A percentile compares a stretch with the other conserved stretches of the same genome.
Conservation (phyloP, 352 stramenopile genomes). For the Phytopythium chamaehyphon region DNA sequence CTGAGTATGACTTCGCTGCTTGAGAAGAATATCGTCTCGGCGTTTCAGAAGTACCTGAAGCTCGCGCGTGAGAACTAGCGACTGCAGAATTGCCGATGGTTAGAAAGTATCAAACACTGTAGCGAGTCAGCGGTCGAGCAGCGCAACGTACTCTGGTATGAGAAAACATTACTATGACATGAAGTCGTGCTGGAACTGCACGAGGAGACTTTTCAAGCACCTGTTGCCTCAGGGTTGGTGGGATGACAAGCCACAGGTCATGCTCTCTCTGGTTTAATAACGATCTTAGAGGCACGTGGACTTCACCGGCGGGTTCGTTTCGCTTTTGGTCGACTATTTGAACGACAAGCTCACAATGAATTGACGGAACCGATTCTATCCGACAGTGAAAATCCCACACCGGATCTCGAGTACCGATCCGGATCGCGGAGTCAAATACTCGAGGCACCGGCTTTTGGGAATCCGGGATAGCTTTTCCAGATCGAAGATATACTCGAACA, state of each 20-base stretch:
- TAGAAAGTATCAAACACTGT: too few relatives aligned
- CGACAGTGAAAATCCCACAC: conserved; percentile 32
- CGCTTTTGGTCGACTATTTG: conserved; percentile 52
- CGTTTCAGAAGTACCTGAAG: conserved; percentile 37
- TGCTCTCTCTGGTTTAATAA: conserved; percentile 62
- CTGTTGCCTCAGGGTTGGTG: conserved; percentile 57
- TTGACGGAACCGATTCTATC: conserved; percentile 30
- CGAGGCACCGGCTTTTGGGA: conserved; percentile 4
- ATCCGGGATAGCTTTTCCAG: background rate
- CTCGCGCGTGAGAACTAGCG: conserved; percentile 47
- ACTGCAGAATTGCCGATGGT: conserved; percentile 30
- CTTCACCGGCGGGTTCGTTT: conserved; percentile 45
- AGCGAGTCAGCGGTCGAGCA: too few relatives aligned
- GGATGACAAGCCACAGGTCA: conserved; percentile 49
- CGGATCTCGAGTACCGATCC: conserved; percentile 40
- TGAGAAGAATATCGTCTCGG: conserved; percentile 29
- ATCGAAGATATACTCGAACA: conserved; percentile 37
- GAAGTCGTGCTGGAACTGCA: conserved; percentile 30
- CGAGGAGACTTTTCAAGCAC: conserved; percentile 39
- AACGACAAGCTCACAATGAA: conserved; percentile 34
- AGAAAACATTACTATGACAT: conserved; percentile 28
- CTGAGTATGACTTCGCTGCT: conserved; percentile 40
- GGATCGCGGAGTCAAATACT: conserved; percentile 26
- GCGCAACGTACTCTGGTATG: conserved; percentile 65
- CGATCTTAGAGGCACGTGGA: conserved; percentile 34